Evolutionary conservation across 2,329 filamentous ascomycete genomes (phyloP).

Genomic region (Aaosphaeria pasadenensis): DNA sequence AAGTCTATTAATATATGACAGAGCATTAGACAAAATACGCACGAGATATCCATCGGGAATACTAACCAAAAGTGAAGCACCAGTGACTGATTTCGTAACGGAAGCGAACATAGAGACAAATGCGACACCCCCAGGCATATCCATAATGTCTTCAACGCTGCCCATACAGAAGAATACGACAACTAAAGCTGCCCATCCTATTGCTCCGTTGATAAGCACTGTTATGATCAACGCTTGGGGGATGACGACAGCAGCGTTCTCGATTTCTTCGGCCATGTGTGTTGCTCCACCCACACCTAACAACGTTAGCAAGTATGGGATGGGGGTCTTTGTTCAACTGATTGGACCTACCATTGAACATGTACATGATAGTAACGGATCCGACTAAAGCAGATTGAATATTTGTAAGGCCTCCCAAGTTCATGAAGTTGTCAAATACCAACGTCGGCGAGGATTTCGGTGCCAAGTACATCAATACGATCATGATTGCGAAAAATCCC

Average conservation of each 20-base stretch:
- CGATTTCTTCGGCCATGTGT: conserved; percentile 22
- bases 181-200: conserved; percentile 36
- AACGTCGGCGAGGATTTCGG: conserved; percentile 30
- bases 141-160: not conserved
- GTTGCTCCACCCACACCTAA: not conserved
- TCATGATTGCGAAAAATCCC: conserved; percentile 47
- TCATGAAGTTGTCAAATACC: conserved; percentile 44
- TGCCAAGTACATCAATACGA: conserved; percentile 14
- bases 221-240: conserved; percentile 38
- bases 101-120: not conserved
- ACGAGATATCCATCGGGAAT: no score
- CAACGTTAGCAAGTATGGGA: not conserved
- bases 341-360: not conserved
- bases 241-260: conserved; percentile 22
- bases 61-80: not conserved
- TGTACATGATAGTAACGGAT: not conserved
- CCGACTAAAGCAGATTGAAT: not conserved
- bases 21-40: no score
- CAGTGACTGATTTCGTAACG: not conserved
- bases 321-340: not conserved
- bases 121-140: not conserved
- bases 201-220: conserved; percentile 34
- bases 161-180: conserved; percentile 23
- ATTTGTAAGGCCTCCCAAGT: conserved; percentile 38
- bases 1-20: not conserved